Conservation (phyloP, 345 rosid species). For the Microcos paniculata region DNA sequence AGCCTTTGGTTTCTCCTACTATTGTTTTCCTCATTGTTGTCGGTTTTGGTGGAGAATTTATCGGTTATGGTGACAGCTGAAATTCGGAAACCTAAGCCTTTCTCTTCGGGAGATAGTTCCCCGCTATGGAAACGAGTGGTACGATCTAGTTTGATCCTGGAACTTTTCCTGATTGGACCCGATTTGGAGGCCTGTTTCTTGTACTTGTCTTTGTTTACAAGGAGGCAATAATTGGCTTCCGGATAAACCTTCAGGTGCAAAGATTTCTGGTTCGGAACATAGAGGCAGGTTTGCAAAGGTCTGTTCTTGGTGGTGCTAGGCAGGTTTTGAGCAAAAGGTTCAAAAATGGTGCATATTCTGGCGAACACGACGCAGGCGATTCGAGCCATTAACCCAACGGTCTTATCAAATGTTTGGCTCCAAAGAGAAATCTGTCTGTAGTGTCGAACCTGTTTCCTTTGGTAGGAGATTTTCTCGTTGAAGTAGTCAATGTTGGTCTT, state of each 20-base stretch:
- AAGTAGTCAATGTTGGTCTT: conserved; percentile 25
- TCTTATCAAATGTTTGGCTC: conserved; percentile 40
- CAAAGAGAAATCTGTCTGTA: conserved; percentile 42
- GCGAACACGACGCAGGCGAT: conserved; percentile 25
- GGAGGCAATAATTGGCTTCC: conserved; percentile 14
- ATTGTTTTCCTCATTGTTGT: background rate
- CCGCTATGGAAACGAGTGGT: conserved; percentile 19
- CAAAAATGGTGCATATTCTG: conserved; percentile 38
- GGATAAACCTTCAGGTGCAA: conserved; percentile 25
- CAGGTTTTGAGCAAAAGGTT: conserved; percentile 26
- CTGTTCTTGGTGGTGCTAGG: conserved; percentile 11
- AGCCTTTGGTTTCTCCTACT: conserved; percentile 1
- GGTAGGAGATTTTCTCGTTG: conserved; percentile 32
- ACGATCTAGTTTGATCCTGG: background rate
- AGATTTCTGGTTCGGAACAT: background rate
- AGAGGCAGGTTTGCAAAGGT: background rate
- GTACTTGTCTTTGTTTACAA: background rate
- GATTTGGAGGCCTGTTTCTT: conserved; percentile 16
- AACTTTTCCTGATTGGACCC: conserved; percentile 24
- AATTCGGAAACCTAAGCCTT: background rate
- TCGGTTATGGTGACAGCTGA: background rate
- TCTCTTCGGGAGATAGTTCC: conserved; percentile 2
- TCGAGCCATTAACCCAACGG: conserved; percentile 34
- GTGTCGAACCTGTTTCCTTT: conserved; percentile 31
- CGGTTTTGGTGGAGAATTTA: background rate